phyloP scores from a whole-genome alignment of 2,329 filamentous ascomycete genomes.

The Alternaria postmessia region DNA sequence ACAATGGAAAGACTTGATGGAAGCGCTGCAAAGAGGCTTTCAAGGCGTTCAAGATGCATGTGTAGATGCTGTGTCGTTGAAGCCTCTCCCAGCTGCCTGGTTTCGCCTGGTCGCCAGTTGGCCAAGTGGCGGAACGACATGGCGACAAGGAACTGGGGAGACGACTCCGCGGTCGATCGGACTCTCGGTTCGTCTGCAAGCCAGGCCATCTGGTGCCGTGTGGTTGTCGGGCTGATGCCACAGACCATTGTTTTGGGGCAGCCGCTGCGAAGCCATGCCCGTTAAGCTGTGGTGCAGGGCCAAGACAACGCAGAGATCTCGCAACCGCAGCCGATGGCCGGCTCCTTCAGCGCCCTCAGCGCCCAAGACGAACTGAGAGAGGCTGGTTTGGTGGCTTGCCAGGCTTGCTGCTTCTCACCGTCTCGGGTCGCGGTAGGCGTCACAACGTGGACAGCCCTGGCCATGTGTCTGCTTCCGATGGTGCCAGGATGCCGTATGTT shows the following conservation, averaged over 20 bases:
- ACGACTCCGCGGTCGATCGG: slow-evolving; percentile 38
- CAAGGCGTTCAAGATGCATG: not conserved
- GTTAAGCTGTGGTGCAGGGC: slow-evolving; percentile 25
- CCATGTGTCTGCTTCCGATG: slow-evolving; percentile 1
- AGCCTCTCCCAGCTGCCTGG: slow-evolving; percentile 42
- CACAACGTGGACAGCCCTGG: slow-evolving; percentile 28
- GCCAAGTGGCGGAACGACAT: slow-evolving; percentile 21
- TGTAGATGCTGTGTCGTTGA: slow-evolving; percentile 25
- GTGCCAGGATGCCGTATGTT: slow-evolving; percentile 5
- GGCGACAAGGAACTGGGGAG: slow-evolving; percentile 37
- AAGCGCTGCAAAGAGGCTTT: slow-evolving; percentile 9
- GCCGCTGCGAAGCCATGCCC: slow-evolving; percentile 32
- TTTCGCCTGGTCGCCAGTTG: slow-evolving; percentile 22
- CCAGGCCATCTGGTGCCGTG: slow-evolving; percentile 27
- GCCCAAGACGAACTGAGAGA: slow-evolving; percentile 9
- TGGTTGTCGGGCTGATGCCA: slow-evolving; percentile 31
- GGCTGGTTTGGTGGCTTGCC: slow-evolving; percentile 31
- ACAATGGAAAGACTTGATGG: slow-evolving; percentile 13
- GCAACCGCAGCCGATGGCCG: slow-evolving; percentile 35
- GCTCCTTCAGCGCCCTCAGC: slow-evolving; percentile 26
- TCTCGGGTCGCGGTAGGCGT: slow-evolving; percentile 35
- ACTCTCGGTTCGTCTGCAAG: slow-evolving; percentile 27
- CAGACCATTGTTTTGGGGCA: slow-evolving; percentile 36
- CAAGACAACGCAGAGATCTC: slow-evolving; percentile 31
- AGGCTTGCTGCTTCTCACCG: slow-evolving; percentile 33